Evolutionary conservation across 2,329 filamentous ascomycete genomes (phyloP).

Genomic region (Cercospora canescens): DNA sequence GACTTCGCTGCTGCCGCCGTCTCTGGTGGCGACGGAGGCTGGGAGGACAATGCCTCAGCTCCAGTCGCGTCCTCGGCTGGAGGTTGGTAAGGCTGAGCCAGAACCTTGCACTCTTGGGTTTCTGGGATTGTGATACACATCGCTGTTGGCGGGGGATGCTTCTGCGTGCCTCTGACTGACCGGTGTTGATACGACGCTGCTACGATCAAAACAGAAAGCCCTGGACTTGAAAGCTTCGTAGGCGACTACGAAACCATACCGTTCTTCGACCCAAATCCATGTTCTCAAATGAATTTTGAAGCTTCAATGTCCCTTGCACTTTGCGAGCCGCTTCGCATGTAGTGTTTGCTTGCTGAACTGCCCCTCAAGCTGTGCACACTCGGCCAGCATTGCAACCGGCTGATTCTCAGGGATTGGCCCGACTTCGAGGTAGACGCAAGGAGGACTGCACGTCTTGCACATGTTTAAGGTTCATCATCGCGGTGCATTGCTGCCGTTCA

Average conservation of each 20-base stretch:
- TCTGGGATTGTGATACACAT: not conserved
- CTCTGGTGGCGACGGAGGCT: slow-evolving; percentile 7
- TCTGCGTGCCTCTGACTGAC: not conserved
- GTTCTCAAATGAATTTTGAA: not conserved
- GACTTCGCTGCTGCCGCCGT: slow-evolving; percentile 7
- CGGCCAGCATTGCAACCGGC: not conserved
- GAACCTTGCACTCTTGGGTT: not conserved
- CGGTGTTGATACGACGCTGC: not conserved
- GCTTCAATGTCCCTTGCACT: not conserved
- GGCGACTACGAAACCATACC: not conserved
- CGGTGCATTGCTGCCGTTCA: not conserved
- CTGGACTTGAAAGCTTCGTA: not conserved
- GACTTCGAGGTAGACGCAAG: not conserved
- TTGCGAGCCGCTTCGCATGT: not conserved
- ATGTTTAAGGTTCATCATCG: not conserved
- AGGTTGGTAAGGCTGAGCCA: slow-evolving; percentile 18
- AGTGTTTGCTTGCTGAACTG: not conserved
- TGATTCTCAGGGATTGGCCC: not conserved
- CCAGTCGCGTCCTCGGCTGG: slow-evolving; percentile 11
- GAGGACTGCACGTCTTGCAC: not conserved
- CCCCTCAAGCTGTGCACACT: not conserved
- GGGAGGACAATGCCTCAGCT: slow-evolving; percentile 15
- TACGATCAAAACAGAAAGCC: not conserved
- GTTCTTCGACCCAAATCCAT: not conserved
- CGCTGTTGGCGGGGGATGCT: not conserved